Base-by-base conservation (phyloP, 495 filamentous ascomycete genomes). In the Daldinia grandis region DNA sequence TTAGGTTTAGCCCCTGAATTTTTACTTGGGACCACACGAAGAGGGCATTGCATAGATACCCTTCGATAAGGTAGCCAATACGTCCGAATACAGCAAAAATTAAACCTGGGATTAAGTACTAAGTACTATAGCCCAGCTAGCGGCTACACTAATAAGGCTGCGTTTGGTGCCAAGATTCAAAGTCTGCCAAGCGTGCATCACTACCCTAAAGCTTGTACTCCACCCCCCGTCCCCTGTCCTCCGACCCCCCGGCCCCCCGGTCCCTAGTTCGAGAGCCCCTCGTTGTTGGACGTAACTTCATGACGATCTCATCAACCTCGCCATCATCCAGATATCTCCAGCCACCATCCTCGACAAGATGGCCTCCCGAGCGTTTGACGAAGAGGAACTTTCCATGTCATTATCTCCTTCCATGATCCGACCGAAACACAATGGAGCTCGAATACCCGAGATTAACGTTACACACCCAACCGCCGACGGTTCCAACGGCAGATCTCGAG, bases 331-430 rank as follows among this genome's bases (percentile, higher is more conserved):
- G 15, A 71, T 37, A 35, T 28, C 30, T n/a, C 15, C n/a, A 37
- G 30, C 47, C 35, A 54, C 19, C 9, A 19, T 47, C 72, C 66
- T 54, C 59, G 30, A 65, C 73, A 72, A 67, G 74, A 91, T 90
- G 88, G 81, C 87, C 38, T 83, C 85, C 25, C 63, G 75, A 73
- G 81, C 80, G 55, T 87, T 88, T 76, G 92, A 97, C 78, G 92
- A 96, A 81, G 94, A 96, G 81, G 94, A 97, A 81, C 89, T 97
- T 53, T 92, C 93, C 76, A 91, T 97, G 80, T 93, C 93, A 68
- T 85, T 97, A 50, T 88, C 90, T 17, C 81, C 83, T 8, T 86
- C 91, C 42, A 81, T 89, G 71, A 86, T 90, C 73, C 88, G 89
- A 49, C 87, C 80, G 50, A 82, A 78, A 68, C 77, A 78, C 62